These are phyloP conservation scores for Ceratocystis lukuohia DNA, from an alignment of 2,329 filamentous ascomycete genomes.

Conservation along the genomic window DNA sequence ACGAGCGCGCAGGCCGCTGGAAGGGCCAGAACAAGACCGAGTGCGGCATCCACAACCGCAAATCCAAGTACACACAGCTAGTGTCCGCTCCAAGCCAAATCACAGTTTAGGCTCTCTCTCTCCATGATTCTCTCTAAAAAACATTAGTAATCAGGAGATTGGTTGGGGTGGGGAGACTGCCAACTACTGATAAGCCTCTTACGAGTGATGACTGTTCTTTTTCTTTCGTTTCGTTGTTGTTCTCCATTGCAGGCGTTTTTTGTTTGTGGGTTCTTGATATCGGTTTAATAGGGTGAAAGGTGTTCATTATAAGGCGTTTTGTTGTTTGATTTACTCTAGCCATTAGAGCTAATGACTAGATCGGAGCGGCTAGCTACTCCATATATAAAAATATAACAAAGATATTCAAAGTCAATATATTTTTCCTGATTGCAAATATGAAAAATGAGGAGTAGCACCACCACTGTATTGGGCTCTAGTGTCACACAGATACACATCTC, in stretches of 20 bases:
- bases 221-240: neutral
- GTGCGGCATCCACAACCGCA: slow-evolving; percentile 97
- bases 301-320: slow-evolving; percentile 1
- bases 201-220: slow-evolving; percentile 8
- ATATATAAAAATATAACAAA: neutral
- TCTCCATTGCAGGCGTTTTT: neutral
- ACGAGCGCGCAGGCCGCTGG: slow-evolving; percentile 93
- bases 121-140: neutral
- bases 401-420: too few relatives aligned
- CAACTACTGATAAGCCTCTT: neutral
- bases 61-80: slow-evolving; percentile 77
- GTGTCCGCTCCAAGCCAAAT: neutral
- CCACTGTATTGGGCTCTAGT: neutral
- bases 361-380: neutral
- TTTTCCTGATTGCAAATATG: too few relatives aligned
- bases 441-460: too few relatives aligned
- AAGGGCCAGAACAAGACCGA: slow-evolving; percentile 93
- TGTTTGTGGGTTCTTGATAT: slow-evolving; percentile 24
- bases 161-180: neutral
- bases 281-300: neutral
- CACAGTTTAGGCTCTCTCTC: neutral
- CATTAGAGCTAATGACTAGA: neutral
- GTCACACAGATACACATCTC: neutral
- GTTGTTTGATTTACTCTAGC: neutral
- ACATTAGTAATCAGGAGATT: neutral